phyloP scores from a whole-genome alignment of 139 green algal genomes.

The Chlorella sp. region DNA sequence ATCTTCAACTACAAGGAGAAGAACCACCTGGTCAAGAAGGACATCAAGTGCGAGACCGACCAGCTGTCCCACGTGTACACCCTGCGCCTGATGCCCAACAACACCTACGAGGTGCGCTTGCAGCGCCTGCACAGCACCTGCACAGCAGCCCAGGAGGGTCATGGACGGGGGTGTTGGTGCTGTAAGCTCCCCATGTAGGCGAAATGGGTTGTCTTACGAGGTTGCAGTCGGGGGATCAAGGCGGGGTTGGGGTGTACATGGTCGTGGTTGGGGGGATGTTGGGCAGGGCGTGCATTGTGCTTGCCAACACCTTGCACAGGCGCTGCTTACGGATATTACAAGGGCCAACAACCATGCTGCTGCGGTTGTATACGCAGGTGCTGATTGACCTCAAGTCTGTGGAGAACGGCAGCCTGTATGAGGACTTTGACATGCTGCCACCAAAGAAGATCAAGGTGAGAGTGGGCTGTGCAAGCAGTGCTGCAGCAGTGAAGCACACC shows the following conservation, averaged over 20 bases:
- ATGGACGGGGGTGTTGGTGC: not conserved
- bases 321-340: too few species aligned
- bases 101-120: slow-evolving; percentile 64
- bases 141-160: too few species aligned
- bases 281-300: too few species aligned
- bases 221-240: too few species aligned
- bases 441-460: slow-evolving; percentile 44
- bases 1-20: slow-evolving; percentile 90
- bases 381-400: slow-evolving; percentile 72
- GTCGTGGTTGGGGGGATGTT: too few species aligned
- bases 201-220: not conserved
- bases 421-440: slow-evolving; percentile 81
- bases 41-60: slow-evolving; percentile 75
- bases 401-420: slow-evolving; percentile 50
- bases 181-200: not conserved
- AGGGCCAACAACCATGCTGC: not conserved
- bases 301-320: too few species aligned
- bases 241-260: too few species aligned
- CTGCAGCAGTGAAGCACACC: not conserved
- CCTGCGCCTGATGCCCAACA: slow-evolving; percentile 64
- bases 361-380: slow-evolving; percentile 39
- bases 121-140: too few species aligned
- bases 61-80: slow-evolving; percentile 83
- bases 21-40: slow-evolving; percentile 93
- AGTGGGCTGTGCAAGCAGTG: not conserved